Percentiles rank a stretch among this genome's conserved stretches.
Conservation (phyloP, 345 rosid genomes). For the Salix dunnii region DNA sequence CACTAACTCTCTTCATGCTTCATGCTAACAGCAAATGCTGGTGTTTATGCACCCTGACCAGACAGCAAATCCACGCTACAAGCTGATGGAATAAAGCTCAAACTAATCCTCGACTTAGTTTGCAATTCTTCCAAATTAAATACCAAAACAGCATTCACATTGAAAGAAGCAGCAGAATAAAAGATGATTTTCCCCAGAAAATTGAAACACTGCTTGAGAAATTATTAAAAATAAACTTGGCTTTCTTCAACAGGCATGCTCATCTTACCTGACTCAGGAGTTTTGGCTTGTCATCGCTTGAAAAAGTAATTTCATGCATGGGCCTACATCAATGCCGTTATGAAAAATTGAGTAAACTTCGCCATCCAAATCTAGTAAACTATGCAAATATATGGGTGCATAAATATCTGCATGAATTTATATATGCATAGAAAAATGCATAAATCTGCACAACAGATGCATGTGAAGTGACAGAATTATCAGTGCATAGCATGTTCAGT, state of each 20-base stretch:
- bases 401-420: background rate
- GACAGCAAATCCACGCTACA: background rate
- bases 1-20: background rate
- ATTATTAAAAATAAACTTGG: conserved; percentile 1
- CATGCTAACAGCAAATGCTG: background rate
- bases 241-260: conserved; percentile 10
- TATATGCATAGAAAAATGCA: background rate
- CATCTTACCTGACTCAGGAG: conserved; percentile 82
- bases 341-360: conserved; percentile 2
- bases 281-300: conserved; percentile 88
- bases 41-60: background rate
- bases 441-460: background rate
- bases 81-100: background rate
- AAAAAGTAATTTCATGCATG: conserved; percentile 93
- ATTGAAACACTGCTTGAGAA: conserved; percentile 6
- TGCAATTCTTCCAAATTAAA: background rate
- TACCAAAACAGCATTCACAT: background rate
- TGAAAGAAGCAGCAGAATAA: background rate
- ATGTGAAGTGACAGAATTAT: background rate
- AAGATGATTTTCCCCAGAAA: conserved; percentile 2
- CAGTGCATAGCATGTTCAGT: background rate
- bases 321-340: conserved; percentile 53
- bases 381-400: background rate
- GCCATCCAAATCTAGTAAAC: conserved; percentile 7
- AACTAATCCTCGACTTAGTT: background rate